Evolutionary conservation across 768 basidiomycete genomes (phyloP).

Genomic region (Naematelia aurantialba): DNA sequence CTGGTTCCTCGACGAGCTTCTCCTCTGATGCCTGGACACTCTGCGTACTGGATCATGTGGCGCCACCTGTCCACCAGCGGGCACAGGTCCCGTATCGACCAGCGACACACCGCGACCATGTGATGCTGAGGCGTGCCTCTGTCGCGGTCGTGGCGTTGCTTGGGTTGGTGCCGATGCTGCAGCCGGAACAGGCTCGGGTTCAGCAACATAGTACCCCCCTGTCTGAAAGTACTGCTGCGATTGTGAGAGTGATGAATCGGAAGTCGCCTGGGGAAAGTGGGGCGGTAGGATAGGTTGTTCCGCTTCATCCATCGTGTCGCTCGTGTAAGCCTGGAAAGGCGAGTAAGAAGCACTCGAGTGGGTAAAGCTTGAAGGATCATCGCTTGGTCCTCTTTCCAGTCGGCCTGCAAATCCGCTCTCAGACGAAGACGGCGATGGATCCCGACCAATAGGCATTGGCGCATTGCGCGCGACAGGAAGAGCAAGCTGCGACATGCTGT

Average conservation of each 20-base stretch:
- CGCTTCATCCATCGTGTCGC: slow-evolving; percentile 21
- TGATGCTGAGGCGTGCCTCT: slow-evolving; percentile 15
- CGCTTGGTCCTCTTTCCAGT: slow-evolving; percentile 24
- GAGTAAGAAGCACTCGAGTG: slow-evolving; percentile 18
- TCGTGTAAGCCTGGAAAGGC: slow-evolving; percentile 20
- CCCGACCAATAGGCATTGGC: slow-evolving; percentile 49
- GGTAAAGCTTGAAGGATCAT: slow-evolving; percentile 22
- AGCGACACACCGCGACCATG: slow-evolving; percentile 68
- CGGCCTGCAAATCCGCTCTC: slow-evolving; percentile 32
- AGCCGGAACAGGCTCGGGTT: slow-evolving; percentile 44
- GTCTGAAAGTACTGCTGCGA: slow-evolving; percentile 30
- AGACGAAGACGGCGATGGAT: slow-evolving; percentile 45
- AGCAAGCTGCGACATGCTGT: slow-evolving; percentile 57
- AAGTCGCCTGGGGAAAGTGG: slow-evolving; percentile 48
- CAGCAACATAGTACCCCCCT: slow-evolving; percentile 47
- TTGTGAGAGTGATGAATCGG: slow-evolving; percentile 24
- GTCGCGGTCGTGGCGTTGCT: not conserved
- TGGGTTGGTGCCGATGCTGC: too few species aligned
- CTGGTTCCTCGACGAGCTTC: slow-evolving; percentile 34
- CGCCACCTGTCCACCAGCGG: slow-evolving; percentile 60
- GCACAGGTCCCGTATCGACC: slow-evolving; percentile 77
- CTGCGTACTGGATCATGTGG: slow-evolving; percentile 59
- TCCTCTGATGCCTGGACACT: slow-evolving; percentile 61
- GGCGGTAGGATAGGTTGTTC: slow-evolving; percentile 38
- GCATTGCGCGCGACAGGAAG: slow-evolving; percentile 31